Evolutionary conservation across 805 yeast species (phyloP).

Genomic region (Kazachstania viticola): DNA sequence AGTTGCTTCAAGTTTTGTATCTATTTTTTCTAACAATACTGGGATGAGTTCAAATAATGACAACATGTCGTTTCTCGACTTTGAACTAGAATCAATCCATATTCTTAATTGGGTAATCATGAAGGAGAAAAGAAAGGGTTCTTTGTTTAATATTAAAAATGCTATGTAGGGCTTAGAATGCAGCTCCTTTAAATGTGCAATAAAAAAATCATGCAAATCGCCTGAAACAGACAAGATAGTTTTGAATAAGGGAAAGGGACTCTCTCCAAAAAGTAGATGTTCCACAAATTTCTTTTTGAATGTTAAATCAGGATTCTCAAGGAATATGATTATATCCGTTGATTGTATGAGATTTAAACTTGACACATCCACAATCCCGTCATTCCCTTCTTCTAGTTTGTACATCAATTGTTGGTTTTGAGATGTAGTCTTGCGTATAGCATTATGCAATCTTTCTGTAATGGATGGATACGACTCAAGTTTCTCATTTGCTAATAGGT

Average conservation of each 20-base stretch:
- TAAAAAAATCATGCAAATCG: constrained; percentile 18
- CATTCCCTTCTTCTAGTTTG: constrained; percentile 6
- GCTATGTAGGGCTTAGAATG: constrained; percentile 29
- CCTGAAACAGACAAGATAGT: constrained; percentile 27
- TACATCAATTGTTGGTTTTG: constrained; percentile 1
- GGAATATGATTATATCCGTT: constrained; percentile 42
- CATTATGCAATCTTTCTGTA: constrained; percentile 1
- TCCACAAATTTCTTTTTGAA: constrained; percentile 55
- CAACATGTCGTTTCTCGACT: constrained; percentile 42
- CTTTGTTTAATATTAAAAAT: constrained; percentile 30
- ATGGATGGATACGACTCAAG: constrained; percentile 9
- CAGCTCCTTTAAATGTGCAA: constrained; percentile 4
- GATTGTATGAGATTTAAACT: constrained; percentile 32
- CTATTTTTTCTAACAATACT: constrained; percentile 24
- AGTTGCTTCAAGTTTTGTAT: constrained; percentile 3
- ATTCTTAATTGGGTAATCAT: constrained; percentile 46
- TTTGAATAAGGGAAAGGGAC: constrained; percentile 37
- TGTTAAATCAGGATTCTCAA: constrained; percentile 44
- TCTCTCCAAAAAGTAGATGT: constrained; percentile 50
- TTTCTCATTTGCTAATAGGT: constrained; percentile 5
- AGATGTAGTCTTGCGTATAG: constrained; percentile 1
- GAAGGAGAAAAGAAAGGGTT: constrained; percentile 41
- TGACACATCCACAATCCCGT: constrained; percentile 4
- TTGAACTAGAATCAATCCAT: constrained; percentile 47
- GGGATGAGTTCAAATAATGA: constrained; percentile 39